These are phyloP conservation scores for Phyllosticta paracitricarpa DNA, from an alignment of 2,329 filamentous ascomycete genomes.

Conservation along the genomic window DNA sequence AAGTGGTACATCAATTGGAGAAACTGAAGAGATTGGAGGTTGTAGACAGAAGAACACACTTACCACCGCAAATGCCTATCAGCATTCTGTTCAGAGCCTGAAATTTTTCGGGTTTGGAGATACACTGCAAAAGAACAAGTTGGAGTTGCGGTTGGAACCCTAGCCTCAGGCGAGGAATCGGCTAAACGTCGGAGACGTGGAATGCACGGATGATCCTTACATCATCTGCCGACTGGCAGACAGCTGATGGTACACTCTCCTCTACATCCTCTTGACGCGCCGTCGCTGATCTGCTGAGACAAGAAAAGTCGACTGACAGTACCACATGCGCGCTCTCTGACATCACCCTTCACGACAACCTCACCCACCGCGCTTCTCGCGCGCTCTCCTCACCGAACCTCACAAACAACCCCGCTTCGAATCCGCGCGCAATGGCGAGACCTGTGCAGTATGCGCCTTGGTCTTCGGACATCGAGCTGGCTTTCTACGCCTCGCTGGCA, in stretches of 20 bases:
- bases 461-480: conserved; percentile 85
- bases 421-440: conserved; percentile 25
- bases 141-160: background rate
- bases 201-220: background rate
- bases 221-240: conserved; percentile 3
- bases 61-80: conserved; percentile 67
- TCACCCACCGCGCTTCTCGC: background rate
- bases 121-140: background rate
- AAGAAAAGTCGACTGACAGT: background rate
- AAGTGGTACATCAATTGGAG: background rate
- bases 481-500: conserved; percentile 90
- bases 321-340: conserved; percentile 7
- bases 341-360: background rate
- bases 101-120: background rate
- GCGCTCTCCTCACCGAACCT: background rate
- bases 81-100: conserved; percentile 46
- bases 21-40: background rate
- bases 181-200: background rate
- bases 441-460: conserved; percentile 75
- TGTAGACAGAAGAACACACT: conserved; percentile 12
- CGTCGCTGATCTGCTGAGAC: background rate
- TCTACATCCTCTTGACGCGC: conserved; percentile 7
- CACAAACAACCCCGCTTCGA: conserved; percentile 1
- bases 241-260: background rate
- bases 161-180: conserved; percentile 12